These are phyloP conservation scores for Stephania yunnanensis DNA, from an alignment of 164 flowering plant species.

Conservation along the genomic window DNA sequence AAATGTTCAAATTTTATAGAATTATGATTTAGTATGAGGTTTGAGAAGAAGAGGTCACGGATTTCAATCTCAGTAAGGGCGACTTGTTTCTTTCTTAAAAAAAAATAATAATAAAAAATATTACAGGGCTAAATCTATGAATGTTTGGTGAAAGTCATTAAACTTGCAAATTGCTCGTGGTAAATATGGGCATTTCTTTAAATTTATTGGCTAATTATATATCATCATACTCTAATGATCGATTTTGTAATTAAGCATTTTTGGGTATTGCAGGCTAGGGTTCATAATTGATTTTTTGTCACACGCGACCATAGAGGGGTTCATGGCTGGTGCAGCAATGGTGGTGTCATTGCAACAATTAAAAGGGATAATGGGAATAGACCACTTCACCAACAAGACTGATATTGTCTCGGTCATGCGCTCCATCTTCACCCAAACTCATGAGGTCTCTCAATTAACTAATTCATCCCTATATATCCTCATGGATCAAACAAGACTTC, in stretches of 20 bases:
- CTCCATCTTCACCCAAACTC: conserved; percentile 71
- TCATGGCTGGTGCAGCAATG: conserved; percentile 97
- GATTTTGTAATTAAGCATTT: background rate
- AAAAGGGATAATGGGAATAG: conserved; percentile 76
- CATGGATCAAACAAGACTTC: too few relatives aligned
- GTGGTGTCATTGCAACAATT: conserved; percentile 88
- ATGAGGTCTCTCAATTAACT: conserved; percentile 39
- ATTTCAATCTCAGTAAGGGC: too few relatives aligned
- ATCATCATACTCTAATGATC: too few relatives aligned
- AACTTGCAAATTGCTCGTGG: too few relatives aligned
- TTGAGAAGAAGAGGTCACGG: too few relatives aligned
- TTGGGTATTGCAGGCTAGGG: conserved; percentile 61
- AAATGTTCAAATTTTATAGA: too few relatives aligned
- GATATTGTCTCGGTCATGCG: conserved; percentile 73
- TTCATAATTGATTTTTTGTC: conserved; percentile 92
- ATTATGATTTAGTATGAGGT: too few relatives aligned
- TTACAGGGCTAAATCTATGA: too few relatives aligned
- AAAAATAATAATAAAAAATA: too few relatives aligned
- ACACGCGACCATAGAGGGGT: conserved; percentile 92
- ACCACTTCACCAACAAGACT: conserved; percentile 67
- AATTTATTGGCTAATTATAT: too few relatives aligned
- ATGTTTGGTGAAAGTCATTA: too few relatives aligned
- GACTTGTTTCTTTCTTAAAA: too few relatives aligned
- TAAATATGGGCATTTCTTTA: background rate
- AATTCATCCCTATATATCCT: background rate